Evolutionary conservation across 306 rosid genomes (phyloP), one percentile per base, ranked within the genome.

Genomic region (Adenanthera pavonina): DNA sequence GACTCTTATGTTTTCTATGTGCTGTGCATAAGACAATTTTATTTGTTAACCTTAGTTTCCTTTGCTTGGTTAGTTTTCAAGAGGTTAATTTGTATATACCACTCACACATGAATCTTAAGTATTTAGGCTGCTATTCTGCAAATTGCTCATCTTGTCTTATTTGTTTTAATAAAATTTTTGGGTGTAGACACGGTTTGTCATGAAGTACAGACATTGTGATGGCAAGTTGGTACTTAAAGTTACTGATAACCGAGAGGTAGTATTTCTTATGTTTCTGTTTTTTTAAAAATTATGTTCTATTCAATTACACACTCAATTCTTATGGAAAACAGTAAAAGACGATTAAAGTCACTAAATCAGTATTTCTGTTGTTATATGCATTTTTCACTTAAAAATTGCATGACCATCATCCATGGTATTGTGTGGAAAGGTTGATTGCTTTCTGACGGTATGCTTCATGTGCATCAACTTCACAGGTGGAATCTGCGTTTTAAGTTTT

Each of bases 171-270:
- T 40, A 41, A 41, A 1, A 3, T 36, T 71, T 83, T 83, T 78
- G 74, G 53, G 78, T 89, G 79, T 57, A 92, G 94, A 92, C 97
- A 15, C 87, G 94, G 38, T 92, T 88, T 82, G 88, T 76, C 47
- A 84, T 92, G 87, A 90, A 92, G 87, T 92, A 92, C 78, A 80
- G 97, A 34, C 91, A 92, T 79, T 90, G 88, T 82, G 94, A 92
- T 40, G 91, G 97, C 62, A 92, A 92, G 76, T 77, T 92, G 86
- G 94, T 88, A 69, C 91, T 90, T 53, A 88, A 92, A 79, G 94
- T 92, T 89, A 87, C 92, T 5, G 91, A 92, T 72, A 85, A 90
- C 43, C 78, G 82, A 20, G 87, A 90, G 89, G 97, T 92, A 51
- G 49, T 74, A 6, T 25, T 59, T 70, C 47, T 33, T 57, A n/a